These are phyloP conservation scores for Cordyceps javanica DNA, from an alignment of 2,329 filamentous ascomycete genomes.

Conservation along the genomic window DNA sequence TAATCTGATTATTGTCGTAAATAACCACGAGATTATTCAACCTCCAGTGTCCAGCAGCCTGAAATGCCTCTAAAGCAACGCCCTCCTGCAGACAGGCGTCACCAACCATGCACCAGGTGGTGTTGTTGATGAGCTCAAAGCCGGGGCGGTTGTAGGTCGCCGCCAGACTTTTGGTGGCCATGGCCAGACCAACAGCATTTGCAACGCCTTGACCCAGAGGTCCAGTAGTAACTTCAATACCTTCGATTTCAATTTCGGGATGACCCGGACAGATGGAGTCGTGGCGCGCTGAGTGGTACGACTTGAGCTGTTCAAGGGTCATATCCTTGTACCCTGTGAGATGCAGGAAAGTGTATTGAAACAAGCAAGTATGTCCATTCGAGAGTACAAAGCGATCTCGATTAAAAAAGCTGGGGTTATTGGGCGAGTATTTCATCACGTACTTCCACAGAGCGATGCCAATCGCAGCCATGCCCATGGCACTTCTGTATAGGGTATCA, in stretches of 20 bases:
- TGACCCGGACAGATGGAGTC: slow-evolving; percentile 49
- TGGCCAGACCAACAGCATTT: slow-evolving; percentile 53
- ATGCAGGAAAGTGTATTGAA: slow-evolving; percentile 48
- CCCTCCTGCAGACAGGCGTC: slow-evolving; percentile 55
- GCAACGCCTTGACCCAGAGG: slow-evolving; percentile 55
- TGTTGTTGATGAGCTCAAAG: slow-evolving; percentile 42
- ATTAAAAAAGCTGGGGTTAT: slow-evolving; percentile 52
- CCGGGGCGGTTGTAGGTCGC: slow-evolving; percentile 47
- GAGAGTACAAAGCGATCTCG: slow-evolving; percentile 57
- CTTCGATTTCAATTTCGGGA: slow-evolving; percentile 52
- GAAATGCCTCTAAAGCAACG: slow-evolving; percentile 50
- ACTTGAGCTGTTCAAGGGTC: slow-evolving; percentile 52
- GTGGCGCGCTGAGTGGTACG: slow-evolving; percentile 38
- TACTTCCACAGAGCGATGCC: slow-evolving; percentile 57
- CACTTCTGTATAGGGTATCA: slow-evolving; percentile 23
- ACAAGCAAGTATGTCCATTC: slow-evolving; percentile 52
- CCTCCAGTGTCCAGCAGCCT: slow-evolving; percentile 48
- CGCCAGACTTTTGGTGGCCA: slow-evolving; percentile 49
- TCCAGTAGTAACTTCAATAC: slow-evolving; percentile 54
- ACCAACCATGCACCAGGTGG: slow-evolving; percentile 51
- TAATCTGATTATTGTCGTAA: slow-evolving; percentile 57
- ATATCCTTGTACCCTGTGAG: slow-evolving; percentile 47
- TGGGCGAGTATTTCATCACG: slow-evolving; percentile 53
- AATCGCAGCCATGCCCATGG: slow-evolving; percentile 57
- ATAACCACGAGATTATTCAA: slow-evolving; percentile 52